These are phyloP conservation scores for Colletotrichum sp. DNA, from an alignment of 2,329 filamentous ascomycete species.

Conservation along the genomic window DNA sequence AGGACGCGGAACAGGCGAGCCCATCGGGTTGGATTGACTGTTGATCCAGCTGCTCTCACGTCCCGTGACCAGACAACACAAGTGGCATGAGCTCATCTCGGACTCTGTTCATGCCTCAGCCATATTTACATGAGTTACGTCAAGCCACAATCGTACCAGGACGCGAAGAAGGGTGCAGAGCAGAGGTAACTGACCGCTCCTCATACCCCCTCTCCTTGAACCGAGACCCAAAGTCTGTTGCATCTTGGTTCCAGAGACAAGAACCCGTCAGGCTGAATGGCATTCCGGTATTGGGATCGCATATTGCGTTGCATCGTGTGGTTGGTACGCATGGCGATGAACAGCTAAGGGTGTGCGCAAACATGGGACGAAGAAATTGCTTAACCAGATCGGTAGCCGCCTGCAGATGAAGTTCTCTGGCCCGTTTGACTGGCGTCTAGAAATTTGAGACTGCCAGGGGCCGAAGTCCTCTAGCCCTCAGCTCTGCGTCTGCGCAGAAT, in stretches of 20 bases:
- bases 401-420: background rate
- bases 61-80: background rate
- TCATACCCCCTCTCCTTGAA: background rate
- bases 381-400: background rate
- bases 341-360: background rate
- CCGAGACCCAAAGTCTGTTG: background rate
- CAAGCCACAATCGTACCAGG: background rate
- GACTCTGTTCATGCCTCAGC: background rate
- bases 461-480: background rate
- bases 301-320: background rate
- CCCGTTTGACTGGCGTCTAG: background rate
- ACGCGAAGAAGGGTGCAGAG: background rate
- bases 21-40: conserved; percentile 16
- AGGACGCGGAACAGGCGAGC: conserved; percentile 5
- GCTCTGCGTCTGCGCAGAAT: background rate
- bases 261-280: background rate
- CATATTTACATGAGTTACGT: conserved; percentile 1
- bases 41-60: background rate
- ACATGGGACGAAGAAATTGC: conserved; percentile 7
- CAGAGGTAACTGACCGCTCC: background rate
- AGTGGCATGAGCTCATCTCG: background rate
- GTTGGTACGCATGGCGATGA: background rate
- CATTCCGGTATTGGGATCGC: background rate
- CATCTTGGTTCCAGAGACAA: background rate
- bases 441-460: background rate